Percentiles rank a stretch among this genome's conserved stretches.
Conservation (phyloP, 2,329 filamentous ascomycete species). For the Phyllosticta capitalensis region DNA sequence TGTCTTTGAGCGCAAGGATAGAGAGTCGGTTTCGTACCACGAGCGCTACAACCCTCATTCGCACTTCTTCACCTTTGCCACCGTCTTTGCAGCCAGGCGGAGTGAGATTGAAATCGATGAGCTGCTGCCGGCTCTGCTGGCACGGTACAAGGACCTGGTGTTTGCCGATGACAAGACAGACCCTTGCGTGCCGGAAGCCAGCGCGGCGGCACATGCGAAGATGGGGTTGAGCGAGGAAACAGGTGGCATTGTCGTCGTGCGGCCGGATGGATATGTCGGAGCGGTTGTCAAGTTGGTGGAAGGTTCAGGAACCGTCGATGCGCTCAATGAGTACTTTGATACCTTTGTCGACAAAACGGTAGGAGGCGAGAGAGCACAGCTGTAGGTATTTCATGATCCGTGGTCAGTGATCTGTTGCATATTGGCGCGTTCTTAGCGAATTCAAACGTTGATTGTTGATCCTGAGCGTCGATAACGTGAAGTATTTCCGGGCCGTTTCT, state of each 20-base stretch:
- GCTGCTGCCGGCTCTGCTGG: conserved; percentile 60
- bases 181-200: conserved; percentile 56
- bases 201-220: conserved; percentile 73
- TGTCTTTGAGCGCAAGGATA: neutral
- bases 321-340: conserved; percentile 75
- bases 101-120: conserved; percentile 61
- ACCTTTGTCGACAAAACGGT: conserved; percentile 57
- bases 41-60: conserved; percentile 81
- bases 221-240: conserved; percentile 66
- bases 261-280: conserved; percentile 81
- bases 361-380: conserved; percentile 26
- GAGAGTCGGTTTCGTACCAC: conserved; percentile 54
- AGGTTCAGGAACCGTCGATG: conserved; percentile 70
- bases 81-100: conserved; percentile 61
- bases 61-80: conserved; percentile 68
- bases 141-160: conserved; percentile 69
- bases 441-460: neutral
- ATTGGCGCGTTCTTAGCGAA: neutral
- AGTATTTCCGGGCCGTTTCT: too few species aligned
- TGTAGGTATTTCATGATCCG: conserved; percentile 7
- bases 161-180: conserved; percentile 82
- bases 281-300: conserved; percentile 64
- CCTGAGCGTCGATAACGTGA: neutral
- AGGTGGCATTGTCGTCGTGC: conserved; percentile 72
- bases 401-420: neutral